These are phyloP conservation scores for Xanthoconium stramineum DNA, from an alignment of 768 basidiomycete genomes.

Conservation along the genomic window DNA sequence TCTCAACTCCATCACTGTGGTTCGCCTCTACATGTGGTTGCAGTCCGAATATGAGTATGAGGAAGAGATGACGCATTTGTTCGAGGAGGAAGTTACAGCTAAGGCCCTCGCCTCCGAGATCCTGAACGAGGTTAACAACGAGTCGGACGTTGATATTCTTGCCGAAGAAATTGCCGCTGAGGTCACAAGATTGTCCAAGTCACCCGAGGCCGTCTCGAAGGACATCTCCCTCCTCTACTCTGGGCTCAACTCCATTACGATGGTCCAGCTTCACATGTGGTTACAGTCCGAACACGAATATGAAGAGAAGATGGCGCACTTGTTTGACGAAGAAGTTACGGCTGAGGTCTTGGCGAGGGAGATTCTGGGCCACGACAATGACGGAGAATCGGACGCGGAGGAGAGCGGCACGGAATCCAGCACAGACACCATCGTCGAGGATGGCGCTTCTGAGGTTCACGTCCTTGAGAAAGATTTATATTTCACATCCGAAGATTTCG, in stretches of 20 bases:
- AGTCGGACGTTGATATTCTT: slow-evolving; percentile 1
- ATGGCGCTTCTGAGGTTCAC: slow-evolving; percentile 5
- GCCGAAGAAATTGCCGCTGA: slow-evolving; percentile 34
- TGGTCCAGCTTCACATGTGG: slow-evolving; percentile 31
- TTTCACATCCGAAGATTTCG: neutral
- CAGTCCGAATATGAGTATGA: slow-evolving; percentile 32
- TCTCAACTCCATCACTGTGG: slow-evolving; percentile 31
- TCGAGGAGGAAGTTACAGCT: slow-evolving; percentile 31
- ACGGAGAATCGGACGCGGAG: neutral
- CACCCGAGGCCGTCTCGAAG: slow-evolving; percentile 25
- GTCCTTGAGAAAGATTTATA: slow-evolving; percentile 8
- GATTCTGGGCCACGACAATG: slow-evolving; percentile 13
- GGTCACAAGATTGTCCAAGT: slow-evolving; percentile 30
- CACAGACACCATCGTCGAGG: slow-evolving; percentile 12
- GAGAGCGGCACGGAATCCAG: slow-evolving; percentile 1
- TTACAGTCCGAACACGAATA: slow-evolving; percentile 31
- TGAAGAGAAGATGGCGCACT: slow-evolving; percentile 28
- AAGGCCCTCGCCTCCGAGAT: slow-evolving; percentile 31
- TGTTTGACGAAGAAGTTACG: slow-evolving; percentile 34
- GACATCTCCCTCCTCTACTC: slow-evolving; percentile 34
- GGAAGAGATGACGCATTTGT: slow-evolving; percentile 28
- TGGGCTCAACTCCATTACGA: slow-evolving; percentile 31
- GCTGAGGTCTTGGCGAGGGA: slow-evolving; percentile 29
- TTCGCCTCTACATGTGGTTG: slow-evolving; percentile 33
- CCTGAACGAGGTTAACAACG: slow-evolving; percentile 6